phyloP scores from a whole-genome alignment of 257 asterid genomes.

The Primulina huaijiensis region DNA sequence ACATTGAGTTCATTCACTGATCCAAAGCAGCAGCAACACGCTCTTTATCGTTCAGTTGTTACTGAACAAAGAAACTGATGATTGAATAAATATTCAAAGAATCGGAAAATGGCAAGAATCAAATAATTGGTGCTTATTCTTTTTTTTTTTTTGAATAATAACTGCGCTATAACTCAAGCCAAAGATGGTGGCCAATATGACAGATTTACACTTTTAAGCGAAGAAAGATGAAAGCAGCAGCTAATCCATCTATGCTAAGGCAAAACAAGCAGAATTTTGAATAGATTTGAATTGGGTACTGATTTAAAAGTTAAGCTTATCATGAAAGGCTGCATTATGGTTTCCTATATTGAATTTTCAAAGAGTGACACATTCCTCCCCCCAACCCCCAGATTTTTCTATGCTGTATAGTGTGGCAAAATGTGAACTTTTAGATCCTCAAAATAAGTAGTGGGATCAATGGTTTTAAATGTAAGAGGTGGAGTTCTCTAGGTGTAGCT shows the following conservation, averaged over 20 bases:
- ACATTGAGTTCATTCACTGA: too few species aligned
- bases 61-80: constrained; percentile 38
- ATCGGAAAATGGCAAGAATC: neutral
- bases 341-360: neutral
- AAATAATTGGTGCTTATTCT: neutral
- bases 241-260: neutral
- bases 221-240: neutral
- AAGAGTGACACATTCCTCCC: neutral
- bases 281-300: neutral
- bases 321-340: neutral
- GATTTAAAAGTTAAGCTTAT: neutral
- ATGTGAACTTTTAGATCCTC: too few species aligned
- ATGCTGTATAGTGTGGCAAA: too few species aligned
- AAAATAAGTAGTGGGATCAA: too few species aligned
- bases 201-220: neutral
- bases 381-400: neutral
- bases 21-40: constrained; percentile 90
- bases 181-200: neutral
- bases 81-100: neutral
- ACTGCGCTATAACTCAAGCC: neutral
- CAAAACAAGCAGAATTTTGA: neutral
- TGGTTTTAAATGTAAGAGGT: too few species aligned
- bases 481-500: too few species aligned
- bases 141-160: too few species aligned
- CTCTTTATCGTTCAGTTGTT: constrained; percentile 94